A percentile compares a stretch with the other conserved stretches of the same genome.
Conservation (phyloP, 768 basidiomycete species). For the Pulveroboletus sp. region DNA sequence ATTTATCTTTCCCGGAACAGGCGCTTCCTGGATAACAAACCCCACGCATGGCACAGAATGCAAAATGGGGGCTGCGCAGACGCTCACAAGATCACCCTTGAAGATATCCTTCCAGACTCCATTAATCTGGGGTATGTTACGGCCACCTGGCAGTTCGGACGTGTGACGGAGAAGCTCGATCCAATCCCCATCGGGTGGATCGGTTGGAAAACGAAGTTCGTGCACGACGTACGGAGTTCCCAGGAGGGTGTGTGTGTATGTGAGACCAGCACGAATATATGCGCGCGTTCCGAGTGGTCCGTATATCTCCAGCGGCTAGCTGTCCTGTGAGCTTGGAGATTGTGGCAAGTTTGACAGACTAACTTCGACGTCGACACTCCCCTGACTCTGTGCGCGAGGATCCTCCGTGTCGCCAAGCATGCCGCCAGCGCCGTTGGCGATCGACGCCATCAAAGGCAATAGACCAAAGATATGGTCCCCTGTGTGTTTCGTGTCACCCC, state of each 20-base stretch:
- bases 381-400: conserved; percentile 37
- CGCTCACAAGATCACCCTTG: conserved; percentile 48
- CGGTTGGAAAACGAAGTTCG: conserved; percentile 65
- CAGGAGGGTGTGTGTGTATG: conserved; percentile 65
- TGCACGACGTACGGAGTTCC: conserved; percentile 72
- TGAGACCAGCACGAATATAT: conserved; percentile 66
- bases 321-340: conserved; percentile 8
- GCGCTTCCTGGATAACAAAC: conserved; percentile 66
- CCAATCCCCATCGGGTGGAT: conserved; percentile 49
- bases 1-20: conserved; percentile 73
- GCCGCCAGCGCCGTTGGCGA: conserved; percentile 73
- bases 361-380: conserved; percentile 12
- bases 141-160: conserved; percentile 55
- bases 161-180: conserved; percentile 43
- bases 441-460: conserved; percentile 59
- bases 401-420: conserved; percentile 54
- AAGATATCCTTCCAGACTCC: conserved; percentile 69
- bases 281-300: conserved; percentile 81
- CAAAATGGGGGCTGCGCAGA: conserved; percentile 71
- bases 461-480: conserved; percentile 83
- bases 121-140: conserved; percentile 54
- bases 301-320: conserved; percentile 74
- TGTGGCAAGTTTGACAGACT: neutral
- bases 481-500: conserved; percentile 24
- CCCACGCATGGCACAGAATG: conserved; percentile 83